A percentile compares a stretch with the other conserved stretches of the same genome.
Evolutionary conservation across 2,329 filamentous ascomycete genomes (phyloP).

Genomic region (Albifimbria verrucaria): DNA sequence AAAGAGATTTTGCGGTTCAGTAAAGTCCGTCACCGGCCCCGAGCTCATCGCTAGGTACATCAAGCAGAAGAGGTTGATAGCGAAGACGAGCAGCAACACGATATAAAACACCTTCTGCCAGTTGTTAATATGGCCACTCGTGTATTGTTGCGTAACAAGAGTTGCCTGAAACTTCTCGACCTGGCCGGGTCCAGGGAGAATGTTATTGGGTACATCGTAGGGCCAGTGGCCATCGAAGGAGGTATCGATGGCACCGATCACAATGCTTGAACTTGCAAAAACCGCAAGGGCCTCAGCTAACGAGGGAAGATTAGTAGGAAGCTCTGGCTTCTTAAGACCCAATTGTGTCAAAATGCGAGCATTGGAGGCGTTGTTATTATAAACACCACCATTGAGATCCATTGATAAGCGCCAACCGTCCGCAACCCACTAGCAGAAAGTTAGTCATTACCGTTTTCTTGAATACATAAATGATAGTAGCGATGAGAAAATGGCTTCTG

Average conservation of each 20-base stretch:
- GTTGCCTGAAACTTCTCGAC: slow-evolving; percentile 61
- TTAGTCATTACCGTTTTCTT: slow-evolving; percentile 5
- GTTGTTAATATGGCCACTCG: slow-evolving; percentile 56
- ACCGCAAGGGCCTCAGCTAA: slow-evolving; percentile 73
- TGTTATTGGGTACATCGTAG: slow-evolving; percentile 27
- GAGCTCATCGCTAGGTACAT: slow-evolving; percentile 53
- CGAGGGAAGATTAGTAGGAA: slow-evolving; percentile 57
- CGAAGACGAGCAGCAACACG: slow-evolving; percentile 62
- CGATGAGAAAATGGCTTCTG: neutral
- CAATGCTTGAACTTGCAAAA: slow-evolving; percentile 62
- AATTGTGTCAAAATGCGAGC: slow-evolving; percentile 54
- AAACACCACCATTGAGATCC: slow-evolving; percentile 53
- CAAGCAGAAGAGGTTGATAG: slow-evolving; percentile 64
- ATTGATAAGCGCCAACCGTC: slow-evolving; percentile 52
- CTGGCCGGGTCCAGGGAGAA: slow-evolving; percentile 39
- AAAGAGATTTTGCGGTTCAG: slow-evolving; percentile 74
- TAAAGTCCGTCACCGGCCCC: slow-evolving; percentile 72
- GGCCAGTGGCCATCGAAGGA: slow-evolving; percentile 60
- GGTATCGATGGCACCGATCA: slow-evolving; percentile 55
- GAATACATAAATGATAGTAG: rapidly evolving
- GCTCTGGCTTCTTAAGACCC: slow-evolving; percentile 34
- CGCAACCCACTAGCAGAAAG: slow-evolving; percentile 38
- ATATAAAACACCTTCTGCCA: slow-evolving; percentile 68
- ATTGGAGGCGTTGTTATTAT: slow-evolving; percentile 55
- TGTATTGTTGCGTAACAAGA: slow-evolving; percentile 65